Evolutionary conservation across 1,139 yeast genomes (phyloP), one percentile per base, ranked within the genome.

Genomic region (Candida freyschussii): DNA sequence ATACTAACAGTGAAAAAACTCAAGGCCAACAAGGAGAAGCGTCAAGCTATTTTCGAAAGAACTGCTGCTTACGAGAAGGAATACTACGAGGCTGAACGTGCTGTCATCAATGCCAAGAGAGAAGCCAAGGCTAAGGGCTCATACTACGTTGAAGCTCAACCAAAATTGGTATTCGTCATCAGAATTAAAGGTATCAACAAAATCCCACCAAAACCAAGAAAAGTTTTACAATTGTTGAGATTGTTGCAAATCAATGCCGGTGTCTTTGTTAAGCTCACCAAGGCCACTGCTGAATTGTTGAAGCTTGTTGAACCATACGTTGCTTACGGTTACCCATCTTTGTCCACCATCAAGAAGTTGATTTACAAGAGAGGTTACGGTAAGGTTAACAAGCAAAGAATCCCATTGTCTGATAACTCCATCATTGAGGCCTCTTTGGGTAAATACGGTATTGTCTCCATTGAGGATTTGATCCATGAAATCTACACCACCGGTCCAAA

Each of bases 101-200:
- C 94, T 59, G 69, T 86, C 66, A 75, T 91, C 65, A 73, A 78
- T 45, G 95, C 96, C 63, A 83, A 81, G 79, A 87, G 97, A 71
- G 89, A 84, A 52, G 97, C 97, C 59, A 87, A 85, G 76, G 94
- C 95, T 65, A 72, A 79, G 62, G 95, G 95, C 69, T 78, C 93
- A 62, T 86, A 80, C 87, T 91, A 81, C 77, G 96, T 91, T 61
- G 94, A 85, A 62, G 96, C 96, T 66, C 94, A 91, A 78, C 78
- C 85, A 62, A 89, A 87, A 74, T 82, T 91, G 63, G 95, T 86
- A 57, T 89, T 91, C 69, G 95, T 91, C 63, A 78, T 91, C 69
- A 91, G 98, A 82, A 91, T 91, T 80, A 91, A 91, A 91, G 98
- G 98, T 91, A 86, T 91, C 70, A 86, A 78, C 89, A 91, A 91